These are phyloP conservation scores for Allium fistulosum DNA, from an alignment of 106 monocot genomes.

Conservation along the genomic window DNA sequence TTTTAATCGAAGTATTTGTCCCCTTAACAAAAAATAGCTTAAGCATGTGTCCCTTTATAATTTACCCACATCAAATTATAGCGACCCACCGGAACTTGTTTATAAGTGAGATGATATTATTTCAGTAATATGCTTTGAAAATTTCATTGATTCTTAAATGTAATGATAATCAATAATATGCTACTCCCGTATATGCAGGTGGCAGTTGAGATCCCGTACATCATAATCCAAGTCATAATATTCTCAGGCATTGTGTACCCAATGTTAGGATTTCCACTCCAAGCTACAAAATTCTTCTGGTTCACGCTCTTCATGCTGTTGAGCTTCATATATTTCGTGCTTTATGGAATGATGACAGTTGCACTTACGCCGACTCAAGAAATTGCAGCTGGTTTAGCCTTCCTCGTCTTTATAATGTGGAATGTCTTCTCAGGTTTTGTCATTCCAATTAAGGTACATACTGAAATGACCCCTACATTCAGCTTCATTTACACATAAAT, in stretches of 20 bases:
- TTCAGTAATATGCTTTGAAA: too few species aligned
- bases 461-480: neutral
- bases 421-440: constrained; percentile 74
- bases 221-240: constrained; percentile 36
- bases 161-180: too few species aligned
- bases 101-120: too few species aligned
- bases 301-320: constrained; percentile 53
- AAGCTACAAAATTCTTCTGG: constrained; percentile 51
- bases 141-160: too few species aligned
- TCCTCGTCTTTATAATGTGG: constrained; percentile 60
- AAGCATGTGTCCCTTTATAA: too few species aligned
- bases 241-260: constrained; percentile 50
- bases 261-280: constrained; percentile 63
- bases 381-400: constrained; percentile 58
- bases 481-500: neutral
- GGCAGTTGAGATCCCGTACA: constrained; percentile 48
- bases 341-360: constrained; percentile 68
- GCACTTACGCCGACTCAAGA: constrained; percentile 66
- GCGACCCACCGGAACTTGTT: too few species aligned
- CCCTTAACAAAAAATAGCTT: too few species aligned
- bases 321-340: constrained; percentile 57
- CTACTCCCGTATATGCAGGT: constrained; percentile 25
- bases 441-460: constrained; percentile 49
- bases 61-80: too few species aligned
- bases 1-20: too few species aligned